phyloP scores from a whole-genome alignment of 179 eudicot species.

The Amaranthus tricolor region DNA sequence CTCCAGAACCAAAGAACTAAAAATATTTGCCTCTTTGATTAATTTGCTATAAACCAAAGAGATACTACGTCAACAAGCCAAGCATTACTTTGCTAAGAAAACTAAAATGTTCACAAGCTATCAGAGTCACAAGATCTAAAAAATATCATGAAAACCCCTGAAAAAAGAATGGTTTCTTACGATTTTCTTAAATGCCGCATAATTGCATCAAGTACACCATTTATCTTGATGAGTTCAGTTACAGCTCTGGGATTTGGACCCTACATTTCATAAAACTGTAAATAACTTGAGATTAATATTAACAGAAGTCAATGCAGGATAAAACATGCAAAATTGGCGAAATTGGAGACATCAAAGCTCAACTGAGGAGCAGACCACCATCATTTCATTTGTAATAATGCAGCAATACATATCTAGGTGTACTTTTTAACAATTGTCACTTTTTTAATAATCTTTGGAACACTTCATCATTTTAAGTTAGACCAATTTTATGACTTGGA shows the following conservation, averaged over 20 bases:
- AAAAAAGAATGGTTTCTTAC: constrained; percentile 45
- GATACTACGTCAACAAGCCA: neutral
- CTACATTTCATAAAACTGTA: constrained; percentile 39
- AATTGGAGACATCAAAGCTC: neutral
- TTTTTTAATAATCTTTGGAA: too few relatives aligned
- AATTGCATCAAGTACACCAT: constrained; percentile 78
- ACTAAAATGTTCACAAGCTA: neutral
- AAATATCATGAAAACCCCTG: neutral
- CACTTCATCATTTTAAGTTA: too few relatives aligned
- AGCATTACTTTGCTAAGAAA: neutral
- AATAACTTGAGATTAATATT: constrained; percentile 13
- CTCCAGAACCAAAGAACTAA: too few relatives aligned
- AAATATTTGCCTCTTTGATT: too few relatives aligned
- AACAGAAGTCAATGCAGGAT: neutral
- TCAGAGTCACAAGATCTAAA: constrained; percentile 1
- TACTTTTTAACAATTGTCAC: too few relatives aligned
- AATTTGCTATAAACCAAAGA: too few relatives aligned
- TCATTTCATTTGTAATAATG: neutral
- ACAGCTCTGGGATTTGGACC: constrained; percentile 95
- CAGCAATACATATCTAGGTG: neutral
- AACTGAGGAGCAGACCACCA: neutral
- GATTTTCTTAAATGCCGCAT: constrained; percentile 71
- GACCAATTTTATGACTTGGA: too few relatives aligned
- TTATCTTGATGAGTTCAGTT: constrained; percentile 71
- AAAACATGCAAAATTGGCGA: constrained; percentile 1